Base-by-base conservation (phyloP, 345 rosid species). In the Corymbia maculata region DNA sequence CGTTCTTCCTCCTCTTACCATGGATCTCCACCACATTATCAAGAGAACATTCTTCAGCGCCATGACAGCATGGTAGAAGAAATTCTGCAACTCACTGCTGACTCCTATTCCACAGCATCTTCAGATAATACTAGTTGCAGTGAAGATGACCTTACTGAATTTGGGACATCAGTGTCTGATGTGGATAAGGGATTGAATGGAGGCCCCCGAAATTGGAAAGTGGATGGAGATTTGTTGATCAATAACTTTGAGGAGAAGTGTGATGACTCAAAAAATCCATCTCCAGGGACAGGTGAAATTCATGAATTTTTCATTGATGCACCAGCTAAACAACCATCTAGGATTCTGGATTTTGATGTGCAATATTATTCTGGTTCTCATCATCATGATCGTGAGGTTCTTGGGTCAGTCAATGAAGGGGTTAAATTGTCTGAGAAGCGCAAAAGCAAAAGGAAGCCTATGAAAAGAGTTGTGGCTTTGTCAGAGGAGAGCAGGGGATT, bases 51-150 rank as follows among this genome's bases (percentile, higher is more conserved):
- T 90, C 91, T 98, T 91, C 93, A 94, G 87, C 96, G 97, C 51
- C 96, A 98, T 85, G 96, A 96, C 59, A 93, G 95, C 91, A 93
- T 98, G 68, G 99, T 96, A 89, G 98, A 96, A 91, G 99, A 98
- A 94, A 94, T 95, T 88, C 90, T 98, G 93, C 99, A 96, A 95
- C 95, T 97, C 82, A 94, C 99, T 92, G 99, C 95, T 12, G 97
- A 94, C 79, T 96, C 99, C 88, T 95, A 89, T 92, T 97, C 99
- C 19, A 92, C 94, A 86, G 95, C 92, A 86, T 96, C 98, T 36
- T 95, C 98, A 89, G 96, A 98, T 90, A 95, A 97, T 85, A 95
- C 97, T 85, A 97, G 98, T 92, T 92, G 95, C 89, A 94, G 97
- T 91, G 99, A 95, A 88, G 96, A 94, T 90, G 95, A 95, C 84